Base-by-base conservation (phyloP, 306 rosid species). In the Crataegus laevigata region DNA sequence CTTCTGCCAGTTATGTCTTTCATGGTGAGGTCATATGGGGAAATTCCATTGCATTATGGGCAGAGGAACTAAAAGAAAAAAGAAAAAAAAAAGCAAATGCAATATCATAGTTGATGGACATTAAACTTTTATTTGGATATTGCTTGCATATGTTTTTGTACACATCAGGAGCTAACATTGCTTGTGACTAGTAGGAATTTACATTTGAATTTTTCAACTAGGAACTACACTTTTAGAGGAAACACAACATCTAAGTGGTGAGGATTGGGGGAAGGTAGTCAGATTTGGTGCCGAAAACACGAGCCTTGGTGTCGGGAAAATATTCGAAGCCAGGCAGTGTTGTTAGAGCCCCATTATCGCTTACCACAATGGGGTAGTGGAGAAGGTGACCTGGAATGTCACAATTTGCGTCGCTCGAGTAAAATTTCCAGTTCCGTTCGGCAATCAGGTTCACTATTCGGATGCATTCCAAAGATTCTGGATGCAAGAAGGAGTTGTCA, bases 291-390 rank as follows among this genome's bases (percentile, higher is more conserved):
- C 91, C 87, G 3, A 83, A 74, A 57, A 87, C 77, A 26, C 30
- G 68, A 55, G 91, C 91, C 73, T 81, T 81, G n/a, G 86, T 87
- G 61, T 87, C 87, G 0, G 91, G 87, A 78, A 87, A 87, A 66
- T 72, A 71, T 67, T 81, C 73, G 26, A 81, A 73, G 24, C 78
- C 82, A 4, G 73, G 79, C 24, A 76, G 65, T 43, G 78, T 32
- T 22, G 67, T 36, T 66, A 87, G 63, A 24, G 64, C 17, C 45
- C 82, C 86, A 47, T 30, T 34, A 1, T 7, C 29, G 63, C 42
- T 51, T 22, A 87, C 84, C 62, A 66, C 82, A 72, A 87, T 40
- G 68, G 87, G 91, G 26, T 85, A 87, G 62, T 81, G 84, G 36
- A 85, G 86, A 8, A 87, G 82, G 40, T 81, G 84, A 58, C 81